Percentiles rank a stretch among this genome's conserved stretches.
phyloP scores from a whole-genome alignment of 345 rosid genomes.

The Acer saccharum region DNA sequence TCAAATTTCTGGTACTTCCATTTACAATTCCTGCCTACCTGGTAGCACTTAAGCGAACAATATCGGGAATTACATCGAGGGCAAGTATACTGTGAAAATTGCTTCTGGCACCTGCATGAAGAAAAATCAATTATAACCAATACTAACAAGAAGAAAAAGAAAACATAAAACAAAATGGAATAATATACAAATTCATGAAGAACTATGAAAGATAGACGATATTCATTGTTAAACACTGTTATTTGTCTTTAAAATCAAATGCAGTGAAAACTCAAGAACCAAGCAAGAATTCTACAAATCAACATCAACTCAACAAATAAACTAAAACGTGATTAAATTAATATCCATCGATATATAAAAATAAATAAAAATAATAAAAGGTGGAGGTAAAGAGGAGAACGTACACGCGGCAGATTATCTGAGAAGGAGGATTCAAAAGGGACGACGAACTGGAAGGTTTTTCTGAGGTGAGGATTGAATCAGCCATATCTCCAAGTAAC shows the following conservation, averaged over 20 bases:
- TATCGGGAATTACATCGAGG: slow-evolving; percentile 93
- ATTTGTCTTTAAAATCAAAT: too few relatives aligned
- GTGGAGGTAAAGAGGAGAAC: slow-evolving; percentile 16
- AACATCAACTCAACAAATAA: background rate
- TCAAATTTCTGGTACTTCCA: background rate
- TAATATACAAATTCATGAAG: background rate
- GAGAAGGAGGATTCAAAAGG: slow-evolving; percentile 50
- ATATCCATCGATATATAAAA: background rate
- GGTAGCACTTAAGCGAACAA: slow-evolving; percentile 81
- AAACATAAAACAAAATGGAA: background rate
- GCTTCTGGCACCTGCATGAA: slow-evolving; percentile 69
- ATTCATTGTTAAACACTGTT: too few relatives aligned
- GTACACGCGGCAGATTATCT: slow-evolving; percentile 76
- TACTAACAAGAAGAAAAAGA: background rate
- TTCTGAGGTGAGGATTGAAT: slow-evolving; percentile 41
- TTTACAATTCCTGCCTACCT: slow-evolving; percentile 32
- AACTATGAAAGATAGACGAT: too few relatives aligned
- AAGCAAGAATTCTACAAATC: background rate
- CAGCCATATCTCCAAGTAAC: slow-evolving; percentile 26
- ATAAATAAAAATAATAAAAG: background rate
- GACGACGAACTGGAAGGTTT: slow-evolving; percentile 47
- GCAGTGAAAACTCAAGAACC: background rate
- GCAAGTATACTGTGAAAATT: slow-evolving; percentile 90
- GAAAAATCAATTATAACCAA: background rate
- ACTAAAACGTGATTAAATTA: background rate